phyloP scores from a whole-genome alignment of 805 yeast genomes.

The Saccharomycopsis amapae region DNA sequence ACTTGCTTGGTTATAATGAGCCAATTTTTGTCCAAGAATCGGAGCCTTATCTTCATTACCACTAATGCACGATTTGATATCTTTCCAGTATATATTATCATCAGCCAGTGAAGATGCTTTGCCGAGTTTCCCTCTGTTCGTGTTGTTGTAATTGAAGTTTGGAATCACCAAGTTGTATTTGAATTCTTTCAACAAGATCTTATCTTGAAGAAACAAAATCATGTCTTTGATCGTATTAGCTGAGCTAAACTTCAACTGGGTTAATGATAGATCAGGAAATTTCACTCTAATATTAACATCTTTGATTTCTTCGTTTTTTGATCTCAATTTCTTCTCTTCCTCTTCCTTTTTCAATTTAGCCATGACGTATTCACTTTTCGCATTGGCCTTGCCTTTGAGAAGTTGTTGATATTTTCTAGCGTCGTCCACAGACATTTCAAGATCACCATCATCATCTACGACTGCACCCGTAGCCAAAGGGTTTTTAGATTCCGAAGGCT shows the following conservation, averaged over 20 bases:
- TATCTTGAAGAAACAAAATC: conserved; percentile 22
- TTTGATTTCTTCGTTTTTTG: conserved; percentile 81
- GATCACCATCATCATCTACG: conserved; percentile 26
- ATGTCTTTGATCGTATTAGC: conserved; percentile 26
- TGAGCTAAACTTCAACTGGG: conserved; percentile 26
- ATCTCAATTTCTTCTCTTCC: conserved; percentile 23
- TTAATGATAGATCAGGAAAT: conserved; percentile 30
- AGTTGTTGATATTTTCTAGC: conserved; percentile 30
- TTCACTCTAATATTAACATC: conserved; percentile 53
- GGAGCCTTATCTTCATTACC: conserved; percentile 15
- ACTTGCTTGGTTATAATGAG: conserved; percentile 21
- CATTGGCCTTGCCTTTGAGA: conserved; percentile 26
- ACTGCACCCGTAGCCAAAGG: conserved; percentile 5
- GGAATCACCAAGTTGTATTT: conserved; percentile 19
- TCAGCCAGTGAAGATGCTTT: background rate
- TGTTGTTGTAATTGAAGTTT: conserved; percentile 4
- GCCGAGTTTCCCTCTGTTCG: conserved; percentile 8
- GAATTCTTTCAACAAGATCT: conserved; percentile 22
- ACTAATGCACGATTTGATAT: conserved; percentile 21
- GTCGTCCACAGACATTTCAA: conserved; percentile 31
- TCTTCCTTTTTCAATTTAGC: conserved; percentile 13
- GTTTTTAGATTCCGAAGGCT: conserved; percentile 2
- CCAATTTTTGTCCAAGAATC: conserved; percentile 24
- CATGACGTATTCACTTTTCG: conserved; percentile 23
- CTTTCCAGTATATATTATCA: conserved; percentile 23